Base-by-base conservation (phyloP, 2,329 filamentous ascomycete genomes). In the Cladophialophora yegresii region DNA sequence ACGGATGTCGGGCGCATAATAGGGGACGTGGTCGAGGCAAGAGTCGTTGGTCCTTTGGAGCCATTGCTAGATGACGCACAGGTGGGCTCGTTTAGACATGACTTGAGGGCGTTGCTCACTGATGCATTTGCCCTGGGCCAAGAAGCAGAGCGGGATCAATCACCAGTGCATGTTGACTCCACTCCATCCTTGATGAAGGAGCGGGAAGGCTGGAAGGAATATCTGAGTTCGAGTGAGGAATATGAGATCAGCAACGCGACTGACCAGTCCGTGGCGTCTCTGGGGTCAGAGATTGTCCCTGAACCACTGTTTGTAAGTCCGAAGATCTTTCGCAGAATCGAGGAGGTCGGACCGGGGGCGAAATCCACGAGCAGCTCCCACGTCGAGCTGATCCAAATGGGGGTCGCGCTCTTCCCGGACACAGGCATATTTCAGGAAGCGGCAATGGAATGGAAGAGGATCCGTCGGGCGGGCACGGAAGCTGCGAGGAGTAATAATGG, bases 141-240 rank as follows among this genome's bases (percentile, higher is more conserved):
- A 60, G 58, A 28, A n/a, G 47, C 49, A 20, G 47, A 60, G 58
- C 58, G 58, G 23, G 58, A 60, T 40, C 58, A 54, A 20, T 53
- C 23, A 47, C 53, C 26, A n/a, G 51, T 60, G n/a, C 23, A 26
- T 12, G 33, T 60, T 26, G 58, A 36, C 3, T 45, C 22, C 9
- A 53, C 16, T 54, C 47, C 47, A 22, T 50, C 20, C 20, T 10
- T 28, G 13, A 12, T 22, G 10, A 22, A 50, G 13, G 20, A 13
- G 1, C 3, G 13, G 23, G 9, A 22, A 9, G 47, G 47, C 47
- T 50, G 47, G 47, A 50, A 23, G 20, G 47, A 50, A 12, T 50
- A 28, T 22, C 3, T 50, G 12, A 7, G 20, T 7, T 22, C 20
- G 13, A 50, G 6, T 16, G 20, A 50, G 10, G 47, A 50, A 6